These are phyloP conservation scores for Symbiodinium pilosum DNA, from an alignment of 73 alveolate genomes.

Conservation along the genomic window DNA sequence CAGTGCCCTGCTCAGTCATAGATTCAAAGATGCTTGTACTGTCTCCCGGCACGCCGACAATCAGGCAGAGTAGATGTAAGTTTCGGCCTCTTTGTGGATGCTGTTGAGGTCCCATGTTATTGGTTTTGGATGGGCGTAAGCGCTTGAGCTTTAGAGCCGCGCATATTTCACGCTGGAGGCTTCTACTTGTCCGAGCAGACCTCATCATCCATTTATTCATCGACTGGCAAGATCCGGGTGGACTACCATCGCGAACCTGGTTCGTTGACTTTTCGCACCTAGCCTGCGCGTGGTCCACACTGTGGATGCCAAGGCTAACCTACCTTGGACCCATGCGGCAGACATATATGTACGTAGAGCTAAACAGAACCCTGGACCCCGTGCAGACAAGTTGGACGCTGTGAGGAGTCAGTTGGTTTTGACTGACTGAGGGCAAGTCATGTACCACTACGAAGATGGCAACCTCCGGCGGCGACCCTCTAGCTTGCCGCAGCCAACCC, in stretches of 20 bases:
- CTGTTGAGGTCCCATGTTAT: neutral
- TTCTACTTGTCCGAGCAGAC: constrained; percentile 43
- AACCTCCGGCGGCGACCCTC: constrained; percentile 50
- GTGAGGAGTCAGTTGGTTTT: neutral
- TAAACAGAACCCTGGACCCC: neutral
- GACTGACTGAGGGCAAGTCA: constrained; percentile 24
- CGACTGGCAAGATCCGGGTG: constrained; percentile 75
- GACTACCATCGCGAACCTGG: constrained; percentile 90
- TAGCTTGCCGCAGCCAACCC: constrained; percentile 58
- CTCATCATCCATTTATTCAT: constrained; percentile 30
- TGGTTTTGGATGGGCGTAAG: neutral
- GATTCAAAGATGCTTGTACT: too few relatives aligned
- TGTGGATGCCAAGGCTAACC: too few relatives aligned
- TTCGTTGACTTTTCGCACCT: constrained; percentile 31
- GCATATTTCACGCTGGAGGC: constrained; percentile 31
- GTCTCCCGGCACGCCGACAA: too few relatives aligned
- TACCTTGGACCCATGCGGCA: too few relatives aligned
- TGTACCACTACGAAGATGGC: constrained; percentile 89
- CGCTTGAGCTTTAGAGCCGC: neutral
- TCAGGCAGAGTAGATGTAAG: neutral
- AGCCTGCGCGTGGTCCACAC: too few relatives aligned
- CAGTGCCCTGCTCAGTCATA: too few relatives aligned
- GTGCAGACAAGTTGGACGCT: neutral
- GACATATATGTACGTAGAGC: neutral
- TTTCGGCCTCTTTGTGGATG: neutral